A percentile compares a stretch with the other conserved stretches of the same genome.
These are phyloP conservation scores for Volvox africanus DNA, from an alignment of 139 green algal genomes.

Conservation along the genomic window DNA sequence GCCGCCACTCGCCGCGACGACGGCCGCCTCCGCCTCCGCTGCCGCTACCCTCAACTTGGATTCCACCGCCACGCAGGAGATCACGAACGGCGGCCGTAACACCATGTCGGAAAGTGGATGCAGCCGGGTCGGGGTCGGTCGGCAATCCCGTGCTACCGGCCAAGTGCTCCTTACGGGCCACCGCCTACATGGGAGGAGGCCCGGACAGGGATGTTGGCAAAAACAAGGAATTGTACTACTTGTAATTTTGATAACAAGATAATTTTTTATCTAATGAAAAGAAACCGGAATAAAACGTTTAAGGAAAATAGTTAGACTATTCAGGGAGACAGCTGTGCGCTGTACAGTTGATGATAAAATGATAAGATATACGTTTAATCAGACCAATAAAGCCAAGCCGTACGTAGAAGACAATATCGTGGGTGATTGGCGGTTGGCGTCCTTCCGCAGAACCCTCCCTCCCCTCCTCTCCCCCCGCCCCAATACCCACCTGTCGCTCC, in stretches of 20 bases:
- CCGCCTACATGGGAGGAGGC: not conserved
- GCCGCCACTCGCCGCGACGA: not conserved
- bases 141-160: not conserved
- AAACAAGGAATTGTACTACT: no score
- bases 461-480: not conserved
- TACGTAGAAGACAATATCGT: no score
- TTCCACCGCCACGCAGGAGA: not conserved
- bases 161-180: not conserved
- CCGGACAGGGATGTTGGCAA: no score
- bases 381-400: no score
- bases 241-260: no score
- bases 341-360: no score
- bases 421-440: no score
- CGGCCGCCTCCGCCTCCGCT: not conserved
- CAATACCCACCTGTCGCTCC: constrained; percentile 21
- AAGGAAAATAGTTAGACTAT: no score
- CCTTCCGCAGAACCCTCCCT: not conserved
- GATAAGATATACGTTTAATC: no score
- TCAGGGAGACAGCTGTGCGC: no score
- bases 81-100: not conserved
- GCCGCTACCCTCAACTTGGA: not conserved
- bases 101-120: not conserved
- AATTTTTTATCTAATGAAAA: no score
- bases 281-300: no score
- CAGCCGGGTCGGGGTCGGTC: not conserved